Evolutionary conservation across 1,284 basidiomycete genomes (phyloP), one percentile per base, ranked within the genome.

Genomic region (Ganoderma multipileum): DNA sequence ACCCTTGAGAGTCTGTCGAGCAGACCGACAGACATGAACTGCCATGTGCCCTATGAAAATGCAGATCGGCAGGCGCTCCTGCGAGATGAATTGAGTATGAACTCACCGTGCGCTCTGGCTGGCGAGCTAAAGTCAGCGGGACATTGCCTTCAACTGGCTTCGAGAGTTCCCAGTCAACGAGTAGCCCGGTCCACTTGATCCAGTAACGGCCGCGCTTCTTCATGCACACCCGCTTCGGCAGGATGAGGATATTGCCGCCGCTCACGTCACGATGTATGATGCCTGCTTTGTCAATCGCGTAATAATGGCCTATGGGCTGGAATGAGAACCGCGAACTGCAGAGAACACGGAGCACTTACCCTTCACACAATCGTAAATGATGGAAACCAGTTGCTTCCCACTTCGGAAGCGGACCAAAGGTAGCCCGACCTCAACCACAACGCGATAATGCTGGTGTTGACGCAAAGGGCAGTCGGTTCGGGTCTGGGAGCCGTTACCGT

Each of bases 251-350:
- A 33, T 71, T 71, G 1, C 64, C 66, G 3, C 41, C 64, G 58
- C 69, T 71, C 47, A 71, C 58, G 28, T 70, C 68, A 1, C 68
- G 62, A 62, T 70, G 68, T 3, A 71, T n/a, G 5, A 66, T 18
- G 8, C 50, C n/a, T 2, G 26, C 4, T 14, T 39, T 30, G 44
- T 23, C 42, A 3, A 47, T 8, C 12, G 18, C n/a, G 33, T 44
- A 5, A 58, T 50, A 41, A n/a, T 71, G 67, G 9, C 66, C 69
- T 68, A 18, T 47, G 3, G 9, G n/a, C n/a, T 23, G n/a, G 1
- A n/a, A n/a, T 23, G 11, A n/a, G 44, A 36, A 64, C 42, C 42
- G 14, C 42, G 42, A 18, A 42, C 3, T 18, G 42, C 16, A 42
- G 5, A 16, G 7, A 42, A 20, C 42, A 20, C 42, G 16, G 14